These are phyloP conservation scores for Rhizoclosmatium globosum DNA, from an alignment of 192 early-diverging fungal genomes.

Conservation along the genomic window DNA sequence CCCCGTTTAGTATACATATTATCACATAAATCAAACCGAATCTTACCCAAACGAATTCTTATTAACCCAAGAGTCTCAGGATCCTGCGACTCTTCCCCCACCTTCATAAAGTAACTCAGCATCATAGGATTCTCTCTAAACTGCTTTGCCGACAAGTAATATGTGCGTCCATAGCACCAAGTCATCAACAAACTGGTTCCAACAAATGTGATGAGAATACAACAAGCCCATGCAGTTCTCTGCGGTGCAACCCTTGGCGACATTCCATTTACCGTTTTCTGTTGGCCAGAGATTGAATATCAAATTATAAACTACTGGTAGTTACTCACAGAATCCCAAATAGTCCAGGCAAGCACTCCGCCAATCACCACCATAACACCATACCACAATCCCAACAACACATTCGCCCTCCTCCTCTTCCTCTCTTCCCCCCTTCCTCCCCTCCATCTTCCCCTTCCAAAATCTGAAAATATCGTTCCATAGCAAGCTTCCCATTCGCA, in stretches of 20 bases:
- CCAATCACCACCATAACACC: background rate
- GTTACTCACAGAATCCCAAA: background rate
- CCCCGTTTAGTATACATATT: too few species aligned
- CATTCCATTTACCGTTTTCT: constrained; percentile 1
- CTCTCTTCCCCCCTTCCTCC: too few species aligned
- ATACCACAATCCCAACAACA: background rate
- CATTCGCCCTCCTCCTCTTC: too few species aligned
- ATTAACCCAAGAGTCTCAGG: background rate
- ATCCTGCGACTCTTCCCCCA: background rate
- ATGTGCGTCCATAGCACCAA: constrained; percentile 16
- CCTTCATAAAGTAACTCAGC: constrained; percentile 9
- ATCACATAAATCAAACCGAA: too few species aligned
- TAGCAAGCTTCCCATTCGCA: constrained; percentile 10
- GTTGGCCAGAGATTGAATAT: too few species aligned
- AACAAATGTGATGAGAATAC: background rate
- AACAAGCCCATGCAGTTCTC: background rate
- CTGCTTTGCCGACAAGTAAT: constrained; percentile 13
- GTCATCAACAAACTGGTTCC: background rate
- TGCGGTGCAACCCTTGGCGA: constrained; percentile 3
- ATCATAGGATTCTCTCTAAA: constrained; percentile 24
- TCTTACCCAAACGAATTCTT: too few species aligned
- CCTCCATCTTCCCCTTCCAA: background rate
- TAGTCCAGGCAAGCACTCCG: background rate
- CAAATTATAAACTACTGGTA: too few species aligned
- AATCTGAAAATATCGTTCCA: constrained; percentile 31